These are phyloP conservation scores for Podosphaera leucotricha DNA, from an alignment of 2,329 filamentous ascomycete species.

Conservation along the genomic window DNA sequence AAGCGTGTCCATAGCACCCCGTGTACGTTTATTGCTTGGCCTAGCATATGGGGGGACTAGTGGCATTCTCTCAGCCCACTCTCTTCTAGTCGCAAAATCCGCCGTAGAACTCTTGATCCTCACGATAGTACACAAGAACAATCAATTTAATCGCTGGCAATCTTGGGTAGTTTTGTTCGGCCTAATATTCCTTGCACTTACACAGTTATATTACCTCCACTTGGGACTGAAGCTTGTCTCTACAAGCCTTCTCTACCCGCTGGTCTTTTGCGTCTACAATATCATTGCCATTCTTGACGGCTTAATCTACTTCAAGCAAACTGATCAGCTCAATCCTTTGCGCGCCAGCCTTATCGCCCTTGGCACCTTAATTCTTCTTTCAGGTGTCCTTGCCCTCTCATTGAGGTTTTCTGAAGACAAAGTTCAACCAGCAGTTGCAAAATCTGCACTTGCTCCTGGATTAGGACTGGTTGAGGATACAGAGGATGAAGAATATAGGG, in stretches of 20 bases:
- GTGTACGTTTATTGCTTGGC: conserved; percentile 54
- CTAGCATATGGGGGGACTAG: conserved; percentile 76
- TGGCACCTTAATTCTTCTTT: conserved; percentile 65
- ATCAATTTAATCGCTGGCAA: conserved; percentile 89
- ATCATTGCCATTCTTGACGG: conserved; percentile 95
- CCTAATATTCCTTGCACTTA: conserved; percentile 59
- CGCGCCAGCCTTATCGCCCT: conserved; percentile 64
- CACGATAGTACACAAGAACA: conserved; percentile 63
- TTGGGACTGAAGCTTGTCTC: conserved; percentile 83
- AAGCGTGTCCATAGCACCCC: conserved; percentile 32
- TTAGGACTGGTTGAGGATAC: conserved; percentile 58
- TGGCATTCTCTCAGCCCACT: conserved; percentile 83
- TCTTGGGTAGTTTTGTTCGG: conserved; percentile 77
- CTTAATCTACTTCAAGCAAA: conserved; percentile 88
- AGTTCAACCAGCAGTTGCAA: conserved; percentile 31
- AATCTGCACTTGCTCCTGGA: conserved; percentile 56
- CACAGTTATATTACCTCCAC: conserved; percentile 87
- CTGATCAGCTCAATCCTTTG: conserved; percentile 49
- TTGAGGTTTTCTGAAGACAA: conserved; percentile 76
- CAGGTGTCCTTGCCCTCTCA: conserved; percentile 72
- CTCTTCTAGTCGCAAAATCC: conserved; percentile 80
- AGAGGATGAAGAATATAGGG: conserved; percentile 25
- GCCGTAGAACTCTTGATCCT: conserved; percentile 82
- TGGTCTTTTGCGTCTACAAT: conserved; percentile 98
- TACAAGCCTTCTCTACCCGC: conserved; percentile 83